Percentiles rank a stretch among this genome's conserved stretches.
phyloP scores from a whole-genome alignment of 1,284 basidiomycete species.

The Cryptococcus deneoformans region DNA sequence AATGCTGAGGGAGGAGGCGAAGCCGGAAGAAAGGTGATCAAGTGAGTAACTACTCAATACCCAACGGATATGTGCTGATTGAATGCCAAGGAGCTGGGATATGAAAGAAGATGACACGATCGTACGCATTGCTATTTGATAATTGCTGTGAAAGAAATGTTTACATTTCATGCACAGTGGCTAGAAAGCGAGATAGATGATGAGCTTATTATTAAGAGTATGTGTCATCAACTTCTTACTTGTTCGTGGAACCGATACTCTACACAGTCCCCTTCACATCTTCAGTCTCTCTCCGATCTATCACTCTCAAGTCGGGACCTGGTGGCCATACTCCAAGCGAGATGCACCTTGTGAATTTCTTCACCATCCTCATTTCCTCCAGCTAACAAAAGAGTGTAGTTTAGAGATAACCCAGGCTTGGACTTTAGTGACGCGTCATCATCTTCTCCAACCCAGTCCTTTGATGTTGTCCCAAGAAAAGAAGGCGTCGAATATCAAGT shows the following conservation, averaged over 20 bases:
- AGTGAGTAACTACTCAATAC: constrained; percentile 27
- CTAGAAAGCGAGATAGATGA: constrained; percentile 49
- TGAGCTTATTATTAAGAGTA: constrained; percentile 45
- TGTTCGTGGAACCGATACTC: neutral
- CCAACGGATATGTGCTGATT: neutral
- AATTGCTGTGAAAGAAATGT: neutral
- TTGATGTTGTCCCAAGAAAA: constrained; percentile 34
- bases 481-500: constrained; percentile 48
- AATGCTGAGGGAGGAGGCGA: constrained; percentile 45
- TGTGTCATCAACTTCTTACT: constrained; percentile 6
- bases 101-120: constrained; percentile 40
- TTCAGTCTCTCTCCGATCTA: constrained; percentile 45
- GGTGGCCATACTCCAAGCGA: constrained; percentile 35
- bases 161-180: constrained; percentile 4
- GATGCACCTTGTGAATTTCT: constrained; percentile 37
- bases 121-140: constrained; percentile 19
- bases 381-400: constrained; percentile 16
- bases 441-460: constrained; percentile 33
- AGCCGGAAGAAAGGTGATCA: constrained; percentile 45
- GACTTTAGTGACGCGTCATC: constrained; percentile 46
- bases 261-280: constrained; percentile 46
- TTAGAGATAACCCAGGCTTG: constrained; percentile 39
- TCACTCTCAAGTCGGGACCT: constrained; percentile 46
- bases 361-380: neutral
- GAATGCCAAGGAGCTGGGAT: constrained; percentile 30